Base-by-base conservation (phyloP, 371 early-diverging fungal species). In the Rhizopus stolonifer region DNA sequence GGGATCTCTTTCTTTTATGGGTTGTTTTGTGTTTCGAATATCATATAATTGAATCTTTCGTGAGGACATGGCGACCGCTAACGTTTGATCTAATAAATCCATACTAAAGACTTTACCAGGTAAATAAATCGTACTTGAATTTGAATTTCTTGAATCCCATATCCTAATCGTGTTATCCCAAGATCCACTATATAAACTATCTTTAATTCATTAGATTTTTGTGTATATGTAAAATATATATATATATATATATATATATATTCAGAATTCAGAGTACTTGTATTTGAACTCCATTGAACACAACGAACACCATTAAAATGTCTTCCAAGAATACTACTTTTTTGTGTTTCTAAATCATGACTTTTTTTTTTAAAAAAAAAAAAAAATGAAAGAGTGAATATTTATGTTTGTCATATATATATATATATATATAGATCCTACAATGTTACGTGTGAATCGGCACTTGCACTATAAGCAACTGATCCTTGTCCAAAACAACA, bases 81-180 rank as follows among this genome's bases (percentile, higher is more conserved):
- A 69, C 40, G 81, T 82, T 50, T 88, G 61, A 14, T 85, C 70
- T 26, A 67, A 61, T 7, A 83, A 57, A 51, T 94, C 92, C 78
- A 96, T 79, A 11, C 94, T 84, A 58, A 88, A 93, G 5, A 95
- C 86, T 61, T 77, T 77, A 23, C 56, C 55, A 0, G 87, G 83
- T 38, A 84, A 81, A 1, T 71, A 47, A 45, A 81, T 68, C 57
- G 21, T 67, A 64, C 40, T 43, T 4, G 29, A 32, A 9, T 6
- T 36, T 36, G 38, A 5, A 47, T 71, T 56, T 10, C 87, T 80
- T 10, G 84, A 72, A 64, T 96, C 93, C 92, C 92, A 97, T 6
- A 86, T 65, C 3, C 86, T 72, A 23, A 95, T 64, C 4, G 89
- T 80, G 52, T 84, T 85, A 66, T 97, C 98, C 98, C 98, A 97